phyloP scores from a whole-genome alignment of 192 early-diverging fungal genomes.

The Chytriomyces sp. region DNA sequence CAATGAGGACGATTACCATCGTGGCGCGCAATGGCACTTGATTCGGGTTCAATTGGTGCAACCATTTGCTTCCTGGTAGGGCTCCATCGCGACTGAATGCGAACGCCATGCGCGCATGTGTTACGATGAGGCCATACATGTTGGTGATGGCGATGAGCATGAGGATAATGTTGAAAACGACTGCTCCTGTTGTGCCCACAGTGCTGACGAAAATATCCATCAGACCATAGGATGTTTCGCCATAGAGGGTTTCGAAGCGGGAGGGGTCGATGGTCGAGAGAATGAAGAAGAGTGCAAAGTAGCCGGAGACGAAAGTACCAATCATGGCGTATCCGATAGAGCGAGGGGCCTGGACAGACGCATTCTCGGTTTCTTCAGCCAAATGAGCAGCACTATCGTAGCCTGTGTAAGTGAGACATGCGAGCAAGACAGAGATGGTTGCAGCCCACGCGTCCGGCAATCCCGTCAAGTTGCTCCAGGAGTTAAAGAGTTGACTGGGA shows the following conservation, averaged over 20 bases:
- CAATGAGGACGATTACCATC: neutral
- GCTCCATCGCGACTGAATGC: conserved; percentile 27
- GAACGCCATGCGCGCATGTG: conserved; percentile 18
- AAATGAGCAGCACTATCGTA: conserved; percentile 17
- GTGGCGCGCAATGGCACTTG: conserved; percentile 8
- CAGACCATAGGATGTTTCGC: neutral
- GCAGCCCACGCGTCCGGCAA: conserved; percentile 11
- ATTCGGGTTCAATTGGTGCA: neutral
- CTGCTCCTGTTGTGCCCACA: neutral
- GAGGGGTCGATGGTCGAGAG: conserved; percentile 13
- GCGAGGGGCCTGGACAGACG: neutral
- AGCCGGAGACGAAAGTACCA: conserved; percentile 11
- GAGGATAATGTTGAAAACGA: conserved; percentile 12
- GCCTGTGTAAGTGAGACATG: conserved; percentile 18
- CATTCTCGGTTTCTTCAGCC: conserved; percentile 18
- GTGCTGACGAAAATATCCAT: conserved; percentile 18
- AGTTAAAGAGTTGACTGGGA: neutral
- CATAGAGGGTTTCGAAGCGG: neutral
- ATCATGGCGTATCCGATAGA: conserved; percentile 6
- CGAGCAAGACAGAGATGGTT: conserved; percentile 6
- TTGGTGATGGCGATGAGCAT: conserved; percentile 20
- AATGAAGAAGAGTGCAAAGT: conserved; percentile 9
- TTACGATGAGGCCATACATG: conserved; percentile 9
- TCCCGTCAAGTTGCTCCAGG: conserved; percentile 18
- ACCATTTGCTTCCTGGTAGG: conserved; percentile 16